A percentile compares a stretch with the other conserved stretches of the same genome.
Conservation (phyloP, 2,329 filamentous ascomycete genomes). For the Myriosclerotinia curreyana region DNA sequence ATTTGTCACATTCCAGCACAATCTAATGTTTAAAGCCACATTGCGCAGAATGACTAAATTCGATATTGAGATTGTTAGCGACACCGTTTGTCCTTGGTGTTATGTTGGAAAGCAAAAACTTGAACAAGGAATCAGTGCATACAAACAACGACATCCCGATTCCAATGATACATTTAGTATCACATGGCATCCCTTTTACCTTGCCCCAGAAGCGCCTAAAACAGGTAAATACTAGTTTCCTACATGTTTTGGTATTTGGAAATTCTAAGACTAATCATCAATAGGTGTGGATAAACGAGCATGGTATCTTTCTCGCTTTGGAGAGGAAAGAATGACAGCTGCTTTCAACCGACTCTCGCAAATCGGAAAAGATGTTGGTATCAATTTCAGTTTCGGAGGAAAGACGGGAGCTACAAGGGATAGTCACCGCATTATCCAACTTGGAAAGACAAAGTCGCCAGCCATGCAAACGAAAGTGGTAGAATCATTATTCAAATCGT, state of each 20-base stretch:
- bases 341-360: conserved; percentile 56
- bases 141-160: conserved; percentile 59
- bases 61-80: conserved; percentile 74
- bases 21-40: conserved; percentile 29
- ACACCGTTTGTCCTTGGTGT: conserved; percentile 54
- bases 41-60: conserved; percentile 64
- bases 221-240: conserved; percentile 43
- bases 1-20: neutral
- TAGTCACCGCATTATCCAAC: conserved; percentile 72
- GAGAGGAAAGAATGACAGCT: conserved; percentile 55
- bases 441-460: conserved; percentile 55
- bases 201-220: conserved; percentile 63
- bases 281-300: conserved; percentile 51
- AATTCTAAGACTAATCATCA: neutral
- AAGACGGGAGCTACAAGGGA: conserved; percentile 74
- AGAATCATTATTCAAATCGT: conserved; percentile 60
- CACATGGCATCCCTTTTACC: conserved; percentile 76
- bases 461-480: conserved; percentile 59
- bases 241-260: neutral
- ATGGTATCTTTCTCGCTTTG: conserved; percentile 62
- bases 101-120: conserved; percentile 66
- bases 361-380: conserved; percentile 63
- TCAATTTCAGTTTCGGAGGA: conserved; percentile 70
- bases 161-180: conserved; percentile 68
- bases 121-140: conserved; percentile 65